Conservation (phyloP, 164 flowering plant species). For the Echeveria elegans region DNA sequence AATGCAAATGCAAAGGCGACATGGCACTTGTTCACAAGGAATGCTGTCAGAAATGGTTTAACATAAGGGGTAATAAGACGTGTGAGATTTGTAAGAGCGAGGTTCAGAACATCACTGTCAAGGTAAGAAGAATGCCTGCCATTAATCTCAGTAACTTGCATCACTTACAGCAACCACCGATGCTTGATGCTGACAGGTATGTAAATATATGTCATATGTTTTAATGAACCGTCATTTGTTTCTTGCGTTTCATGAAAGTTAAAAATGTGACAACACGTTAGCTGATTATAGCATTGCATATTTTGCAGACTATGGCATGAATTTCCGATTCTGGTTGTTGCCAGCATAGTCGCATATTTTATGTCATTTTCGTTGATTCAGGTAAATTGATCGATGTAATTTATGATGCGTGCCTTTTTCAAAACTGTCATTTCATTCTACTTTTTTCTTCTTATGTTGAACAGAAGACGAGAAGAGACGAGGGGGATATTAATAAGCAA, state of each 20-base stretch:
- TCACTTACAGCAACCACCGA: not conserved
- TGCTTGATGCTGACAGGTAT: not conserved
- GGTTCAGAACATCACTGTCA: too few species aligned
- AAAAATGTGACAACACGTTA: too few species aligned
- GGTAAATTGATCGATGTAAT: slow-evolving; percentile 1
- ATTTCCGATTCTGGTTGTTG: not conserved
- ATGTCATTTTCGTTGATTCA: not conserved
- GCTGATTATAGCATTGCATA: not conserved
- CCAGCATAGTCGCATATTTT: not conserved
- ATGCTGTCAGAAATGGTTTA: too few species aligned
- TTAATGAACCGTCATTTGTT: not conserved
- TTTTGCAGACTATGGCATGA: slow-evolving; percentile 1
- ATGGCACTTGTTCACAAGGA: too few species aligned
- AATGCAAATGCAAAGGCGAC: too few species aligned
- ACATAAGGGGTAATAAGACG: too few species aligned
- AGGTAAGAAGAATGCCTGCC: too few species aligned
- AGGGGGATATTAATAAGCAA: not conserved
- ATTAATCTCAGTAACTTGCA: too few species aligned
- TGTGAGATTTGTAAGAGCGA: too few species aligned
- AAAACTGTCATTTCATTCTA: not conserved
- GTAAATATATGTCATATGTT: not conserved
- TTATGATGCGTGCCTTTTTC: not conserved
- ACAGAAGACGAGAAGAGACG: not conserved
- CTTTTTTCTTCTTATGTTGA: not conserved
- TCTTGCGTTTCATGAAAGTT: too few species aligned